phyloP scores from a whole-genome alignment of 2,329 filamentous ascomycete species.

The Apiospora marii region DNA sequence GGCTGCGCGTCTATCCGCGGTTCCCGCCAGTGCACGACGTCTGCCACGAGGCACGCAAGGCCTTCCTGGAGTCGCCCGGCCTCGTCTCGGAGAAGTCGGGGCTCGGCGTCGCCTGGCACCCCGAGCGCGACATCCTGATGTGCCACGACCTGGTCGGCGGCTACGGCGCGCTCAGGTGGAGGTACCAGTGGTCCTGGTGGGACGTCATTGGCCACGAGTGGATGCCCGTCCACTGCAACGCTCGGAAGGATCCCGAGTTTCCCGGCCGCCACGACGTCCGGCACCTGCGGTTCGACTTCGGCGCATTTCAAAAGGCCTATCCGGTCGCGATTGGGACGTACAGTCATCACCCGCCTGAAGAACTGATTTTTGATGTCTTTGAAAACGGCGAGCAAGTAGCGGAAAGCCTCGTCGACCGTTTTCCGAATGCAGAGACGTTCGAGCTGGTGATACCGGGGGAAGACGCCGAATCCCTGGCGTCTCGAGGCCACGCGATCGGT shows the following conservation, averaged over 20 bases:
- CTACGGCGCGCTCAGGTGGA: neutral
- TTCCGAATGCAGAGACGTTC: too few species aligned
- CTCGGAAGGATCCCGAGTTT: neutral
- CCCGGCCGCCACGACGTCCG: neutral
- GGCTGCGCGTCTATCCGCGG: neutral
- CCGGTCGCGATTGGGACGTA: too few species aligned
- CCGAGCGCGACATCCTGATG: neutral
- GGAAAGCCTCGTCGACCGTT: too few species aligned
- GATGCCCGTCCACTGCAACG: neutral
- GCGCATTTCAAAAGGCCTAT: neutral
- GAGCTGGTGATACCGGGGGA: too few species aligned
- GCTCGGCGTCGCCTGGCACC: neutral
- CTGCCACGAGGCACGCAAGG: neutral
- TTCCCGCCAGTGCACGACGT: neutral
- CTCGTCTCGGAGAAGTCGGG: neutral
- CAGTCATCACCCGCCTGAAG: too few species aligned
- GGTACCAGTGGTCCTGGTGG: neutral
- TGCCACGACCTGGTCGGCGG: neutral
- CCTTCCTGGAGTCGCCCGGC: neutral
- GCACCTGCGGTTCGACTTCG: neutral
- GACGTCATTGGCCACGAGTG: neutral
- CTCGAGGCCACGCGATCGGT: too few species aligned
- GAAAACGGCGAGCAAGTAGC: too few species aligned
- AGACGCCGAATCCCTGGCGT: too few species aligned
- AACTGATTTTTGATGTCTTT: too few species aligned